A percentile compares a stretch with the other conserved stretches of the same genome.
Evolutionary conservation across 495 filamentous ascomycete species (phyloP).

Genomic region (Oidiodendron maius): DNA sequence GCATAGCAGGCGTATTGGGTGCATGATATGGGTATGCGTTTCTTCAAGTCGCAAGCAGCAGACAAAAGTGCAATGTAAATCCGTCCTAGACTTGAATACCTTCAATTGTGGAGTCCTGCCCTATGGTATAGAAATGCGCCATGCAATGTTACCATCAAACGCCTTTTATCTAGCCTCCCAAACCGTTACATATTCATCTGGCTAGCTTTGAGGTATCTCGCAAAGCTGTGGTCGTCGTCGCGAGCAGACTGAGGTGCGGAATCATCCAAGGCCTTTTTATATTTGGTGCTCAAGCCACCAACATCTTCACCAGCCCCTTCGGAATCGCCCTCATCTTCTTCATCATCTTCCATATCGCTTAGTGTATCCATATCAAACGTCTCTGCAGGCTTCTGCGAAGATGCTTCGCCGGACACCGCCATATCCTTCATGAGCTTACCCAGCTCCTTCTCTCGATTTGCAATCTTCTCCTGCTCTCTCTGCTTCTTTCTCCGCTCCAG

Average conservation of each 20-base stretch:
- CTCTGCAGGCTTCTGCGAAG: conserved; percentile 26
- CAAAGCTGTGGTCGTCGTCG: conserved; percentile 24
- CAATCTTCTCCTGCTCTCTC: conserved; percentile 65
- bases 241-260: conserved; percentile 27
- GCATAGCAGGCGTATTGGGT: conserved; percentile 13
- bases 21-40: background rate
- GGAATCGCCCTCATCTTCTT: conserved; percentile 37
- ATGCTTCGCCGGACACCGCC: conserved; percentile 54
- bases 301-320: conserved; percentile 41
- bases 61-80: background rate
- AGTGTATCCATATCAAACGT: conserved; percentile 40
- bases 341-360: conserved; percentile 55
- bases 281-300: conserved; percentile 54
- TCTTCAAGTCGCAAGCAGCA: background rate
- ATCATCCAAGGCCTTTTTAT: conserved; percentile 49
- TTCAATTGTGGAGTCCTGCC: conserved; percentile 17
- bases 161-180: background rate
- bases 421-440: conserved; percentile 94
- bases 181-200: conserved; percentile 21
- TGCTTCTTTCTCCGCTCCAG: conserved; percentile 72
- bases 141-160: conserved; percentile 20
- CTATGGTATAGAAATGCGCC: conserved; percentile 35
- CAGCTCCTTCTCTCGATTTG: conserved; percentile 70
- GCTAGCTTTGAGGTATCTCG: conserved; percentile 23
- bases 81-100: background rate